These are phyloP conservation scores for Neopestalotiopsis sp. DNA, from an alignment of 2,329 filamentous ascomycete species.

Conservation along the genomic window DNA sequence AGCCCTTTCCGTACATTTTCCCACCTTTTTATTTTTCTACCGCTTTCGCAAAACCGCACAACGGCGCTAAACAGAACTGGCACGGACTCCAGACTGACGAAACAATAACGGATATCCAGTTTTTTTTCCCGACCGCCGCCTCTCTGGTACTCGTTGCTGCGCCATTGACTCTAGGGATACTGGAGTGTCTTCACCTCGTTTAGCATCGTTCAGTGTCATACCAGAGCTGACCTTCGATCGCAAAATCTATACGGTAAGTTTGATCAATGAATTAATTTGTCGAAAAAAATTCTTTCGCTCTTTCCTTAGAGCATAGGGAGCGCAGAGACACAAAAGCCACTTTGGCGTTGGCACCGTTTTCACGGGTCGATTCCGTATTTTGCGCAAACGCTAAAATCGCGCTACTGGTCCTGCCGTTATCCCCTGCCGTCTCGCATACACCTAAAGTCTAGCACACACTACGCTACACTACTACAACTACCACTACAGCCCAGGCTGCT, in stretches of 20 bases:
- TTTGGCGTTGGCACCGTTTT: neutral
- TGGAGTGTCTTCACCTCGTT: too few species aligned
- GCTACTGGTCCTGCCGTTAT: neutral
- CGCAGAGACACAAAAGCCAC: neutral
- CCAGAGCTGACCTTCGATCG: too few species aligned
- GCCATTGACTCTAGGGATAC: too few species aligned
- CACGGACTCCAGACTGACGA: neutral
- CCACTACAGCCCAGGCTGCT: neutral
- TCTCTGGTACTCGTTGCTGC: too few species aligned
- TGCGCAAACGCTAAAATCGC: neutral
- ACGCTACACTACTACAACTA: neutral
- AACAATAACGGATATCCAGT: neutral
- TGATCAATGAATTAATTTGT: too few species aligned
- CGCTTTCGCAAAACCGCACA: neutral
- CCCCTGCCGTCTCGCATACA: neutral
- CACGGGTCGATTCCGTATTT: neutral
- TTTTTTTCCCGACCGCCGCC: too few species aligned
- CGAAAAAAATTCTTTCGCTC: too few species aligned
- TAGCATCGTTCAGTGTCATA: too few species aligned
- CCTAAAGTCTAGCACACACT: neutral
- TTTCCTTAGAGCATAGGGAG: neutral
- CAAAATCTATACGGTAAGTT: too few species aligned
- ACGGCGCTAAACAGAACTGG: neutral
- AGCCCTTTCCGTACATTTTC: neutral
- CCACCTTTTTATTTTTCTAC: neutral